Base-by-base conservation (phyloP, 2,329 filamentous ascomycete genomes). In the Tympanopsis confertula region DNA sequence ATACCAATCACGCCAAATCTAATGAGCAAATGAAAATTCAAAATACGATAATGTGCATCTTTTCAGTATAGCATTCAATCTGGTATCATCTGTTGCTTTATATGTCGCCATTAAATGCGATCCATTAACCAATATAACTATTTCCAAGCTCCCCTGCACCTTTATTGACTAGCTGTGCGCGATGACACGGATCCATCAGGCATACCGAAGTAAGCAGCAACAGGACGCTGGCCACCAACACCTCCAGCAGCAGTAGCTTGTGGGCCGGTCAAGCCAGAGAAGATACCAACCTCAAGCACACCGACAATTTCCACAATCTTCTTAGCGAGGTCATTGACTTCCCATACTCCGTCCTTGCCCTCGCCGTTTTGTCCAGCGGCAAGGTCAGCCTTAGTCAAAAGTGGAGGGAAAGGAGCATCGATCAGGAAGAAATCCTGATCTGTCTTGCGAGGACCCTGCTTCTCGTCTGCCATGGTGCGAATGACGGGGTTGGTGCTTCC, bases 141-240 rank as follows among this genome's bases (percentile, higher is more conserved):
- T n/a, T n/a, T n/a, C n/a, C n/a, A n/a, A n/a, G n/a, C n/a, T n/a
- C n/a, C n/a, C n/a, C n/a, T n/a, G n/a, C n/a, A n/a, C n/a, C n/a
- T n/a, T n/a, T n/a, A n/a, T n/a, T n/a, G n/a, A n/a, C n/a, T n/a
- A n/a, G n/a, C n/a, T n/a, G n/a, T n/a, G n/a, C n/a, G n/a, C n/a
- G n/a, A n/a, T n/a, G 30, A 10, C 15, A 84, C 79, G 10, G 65
- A 68, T 3, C 84, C 84, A 52, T 86, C 83, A 33, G 82, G 74
- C 76, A 91, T 84, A 24, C 91, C 91, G 61, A 96, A 98, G 63
- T 96, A 98, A 18, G 86, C 88, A 19, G 87, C 87, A 12, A 95
- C 72, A 0, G 91, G 91, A 63, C 89, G 94, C 63, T 95, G 86
- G 1, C 85, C 87, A 35, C 83, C 81, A 35, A 76, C 61, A 38